A percentile compares a stretch with the other conserved stretches of the same genome.
phyloP scores from a whole-genome alignment of 2,329 filamentous ascomycete genomes.

The Xylariaceae sp. region DNA sequence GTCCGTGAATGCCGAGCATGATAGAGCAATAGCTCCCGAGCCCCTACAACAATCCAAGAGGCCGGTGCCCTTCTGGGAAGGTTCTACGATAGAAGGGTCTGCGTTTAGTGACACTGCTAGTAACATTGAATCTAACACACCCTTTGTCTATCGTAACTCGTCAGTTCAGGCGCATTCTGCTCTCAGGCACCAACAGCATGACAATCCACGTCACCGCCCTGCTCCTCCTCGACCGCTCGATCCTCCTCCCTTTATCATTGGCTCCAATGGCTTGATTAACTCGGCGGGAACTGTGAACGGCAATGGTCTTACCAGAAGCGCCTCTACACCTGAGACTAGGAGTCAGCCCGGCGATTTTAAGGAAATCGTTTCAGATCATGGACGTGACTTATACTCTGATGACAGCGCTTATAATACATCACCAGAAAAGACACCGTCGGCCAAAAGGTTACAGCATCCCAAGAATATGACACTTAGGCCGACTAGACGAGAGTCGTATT shows the following conservation, averaged over 20 bases:
- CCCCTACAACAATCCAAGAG: slow-evolving; percentile 23
- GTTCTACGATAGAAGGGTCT: slow-evolving; percentile 32
- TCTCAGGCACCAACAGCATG: slow-evolving; percentile 24
- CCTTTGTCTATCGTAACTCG: slow-evolving; percentile 21
- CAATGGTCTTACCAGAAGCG: slow-evolving; percentile 27
- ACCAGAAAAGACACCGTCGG: slow-evolving; percentile 29
- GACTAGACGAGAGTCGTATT: slow-evolving; percentile 25
- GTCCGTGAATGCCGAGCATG: slow-evolving; percentile 22
- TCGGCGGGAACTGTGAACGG: slow-evolving; percentile 21
- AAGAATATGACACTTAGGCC: slow-evolving; percentile 23
- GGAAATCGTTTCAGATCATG: slow-evolving; percentile 20
- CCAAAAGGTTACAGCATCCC: slow-evolving; percentile 26
- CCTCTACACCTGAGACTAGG: slow-evolving; percentile 31
- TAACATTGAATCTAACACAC: slow-evolving; percentile 28
- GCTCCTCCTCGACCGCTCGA: slow-evolving; percentile 21
- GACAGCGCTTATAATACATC: slow-evolving; percentile 27
- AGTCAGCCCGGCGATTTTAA: slow-evolving; percentile 23
- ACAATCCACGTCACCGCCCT: slow-evolving; percentile 25
- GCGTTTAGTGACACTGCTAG: slow-evolving; percentile 33
- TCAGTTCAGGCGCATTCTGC: slow-evolving; percentile 19
- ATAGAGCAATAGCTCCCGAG: slow-evolving; percentile 25
- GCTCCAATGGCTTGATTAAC: slow-evolving; percentile 29
- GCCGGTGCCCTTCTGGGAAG: slow-evolving; percentile 32
- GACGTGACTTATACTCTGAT: slow-evolving; percentile 25
- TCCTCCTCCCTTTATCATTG: slow-evolving; percentile 27